Evolutionary conservation across 352 stramenopile species (phyloP).

Genomic region (Globisporangium carolinianum): DNA sequence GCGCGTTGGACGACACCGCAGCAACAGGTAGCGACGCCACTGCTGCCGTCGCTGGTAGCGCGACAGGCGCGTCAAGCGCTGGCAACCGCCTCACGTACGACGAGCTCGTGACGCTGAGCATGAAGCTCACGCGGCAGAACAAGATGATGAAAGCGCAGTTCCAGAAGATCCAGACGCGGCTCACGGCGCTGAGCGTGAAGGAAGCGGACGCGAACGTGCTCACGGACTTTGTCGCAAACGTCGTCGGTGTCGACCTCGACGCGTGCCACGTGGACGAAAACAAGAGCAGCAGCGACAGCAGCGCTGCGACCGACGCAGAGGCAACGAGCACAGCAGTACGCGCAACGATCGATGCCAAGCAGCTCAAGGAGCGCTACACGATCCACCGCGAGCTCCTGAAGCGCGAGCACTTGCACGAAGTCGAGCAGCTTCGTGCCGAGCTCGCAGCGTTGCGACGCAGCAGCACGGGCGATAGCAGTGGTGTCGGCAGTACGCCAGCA

Average conservation of each 20-base stretch:
- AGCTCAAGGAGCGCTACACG: conserved; percentile 42
- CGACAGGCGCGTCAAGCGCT: not conserved
- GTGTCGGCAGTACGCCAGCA: not conserved
- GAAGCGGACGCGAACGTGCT: conserved; percentile 49
- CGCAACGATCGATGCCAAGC: conserved; percentile 36
- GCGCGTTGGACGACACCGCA: conserved; percentile 2
- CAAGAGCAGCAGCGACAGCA: conserved; percentile 5
- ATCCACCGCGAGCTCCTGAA: conserved; percentile 36
- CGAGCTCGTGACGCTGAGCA: conserved; percentile 73
- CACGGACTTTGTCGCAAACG: conserved; percentile 43
- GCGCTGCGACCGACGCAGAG: conserved; percentile 6
- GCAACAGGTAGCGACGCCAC: not conserved
- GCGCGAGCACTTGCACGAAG: conserved; percentile 21
- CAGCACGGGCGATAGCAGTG: conserved; percentile 3
- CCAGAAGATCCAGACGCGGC: conserved; percentile 61
- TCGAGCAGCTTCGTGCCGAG: conserved; percentile 11
- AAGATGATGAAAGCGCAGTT: conserved; percentile 83
- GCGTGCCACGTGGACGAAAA: conserved; percentile 30
- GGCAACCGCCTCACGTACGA: conserved; percentile 58
- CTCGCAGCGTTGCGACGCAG: conserved; percentile 4
- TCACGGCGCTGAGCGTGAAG: conserved; percentile 23
- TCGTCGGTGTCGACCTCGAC: conserved; percentile 63
- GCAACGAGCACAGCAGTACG: not conserved
- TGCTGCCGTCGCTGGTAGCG: not conserved
- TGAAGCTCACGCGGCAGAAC: conserved; percentile 87